Evolutionary conservation across 495 filamentous ascomycete species (phyloP), one percentile per base, ranked within the genome.

Genomic region (Podospora fimiseda): DNA sequence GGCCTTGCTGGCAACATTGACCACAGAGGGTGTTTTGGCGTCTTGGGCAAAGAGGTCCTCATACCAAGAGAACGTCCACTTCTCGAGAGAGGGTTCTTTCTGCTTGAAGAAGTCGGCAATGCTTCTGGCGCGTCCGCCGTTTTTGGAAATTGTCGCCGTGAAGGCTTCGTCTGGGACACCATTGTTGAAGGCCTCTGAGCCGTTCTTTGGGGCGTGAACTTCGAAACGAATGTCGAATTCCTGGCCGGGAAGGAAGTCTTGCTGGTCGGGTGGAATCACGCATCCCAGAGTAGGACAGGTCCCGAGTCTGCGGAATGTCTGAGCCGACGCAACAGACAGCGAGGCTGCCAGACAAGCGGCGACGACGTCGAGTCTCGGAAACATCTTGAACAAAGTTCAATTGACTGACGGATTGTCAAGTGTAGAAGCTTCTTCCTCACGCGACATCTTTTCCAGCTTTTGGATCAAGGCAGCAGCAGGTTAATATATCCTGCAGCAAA

Each of bases 211-310:
- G 2, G 85, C 85, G 58, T 89, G 86, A 30, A 89, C 79, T 65
- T 89, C 86, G 21, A 89, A 76, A 20, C 86, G 82, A 51, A 89
- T 81, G 64, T 89, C 86, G 60, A 89, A 89, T 60, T 76, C 81
- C 63, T 88, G 84, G 21, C 86, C 86, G 2, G 86, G 75, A 0
- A 89, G 74, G 72, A 89, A 88, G 57, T 89, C 86, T 33, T 78
- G 81, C 75, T 88, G 85, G 59, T 89, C 86, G 0, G 86, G 86
- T 13, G 86, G 86, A 24, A 89, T 76, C 46, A 89, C 74, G 60
- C 86, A 89, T 52, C 86, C 86, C n/a, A 89, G 70, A 9, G 75
- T 74, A 3, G 85, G 86, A 60, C 86, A 89, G 16, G 77, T 78
- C 47, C 86, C 85, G 16, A 88, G 74, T 43, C 86, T 70, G 66